A percentile compares a stretch with the other conserved stretches of the same genome.
Evolutionary conservation across 2,329 filamentous ascomycete genomes (phyloP).

Genomic region (Aulographum hederae): DNA sequence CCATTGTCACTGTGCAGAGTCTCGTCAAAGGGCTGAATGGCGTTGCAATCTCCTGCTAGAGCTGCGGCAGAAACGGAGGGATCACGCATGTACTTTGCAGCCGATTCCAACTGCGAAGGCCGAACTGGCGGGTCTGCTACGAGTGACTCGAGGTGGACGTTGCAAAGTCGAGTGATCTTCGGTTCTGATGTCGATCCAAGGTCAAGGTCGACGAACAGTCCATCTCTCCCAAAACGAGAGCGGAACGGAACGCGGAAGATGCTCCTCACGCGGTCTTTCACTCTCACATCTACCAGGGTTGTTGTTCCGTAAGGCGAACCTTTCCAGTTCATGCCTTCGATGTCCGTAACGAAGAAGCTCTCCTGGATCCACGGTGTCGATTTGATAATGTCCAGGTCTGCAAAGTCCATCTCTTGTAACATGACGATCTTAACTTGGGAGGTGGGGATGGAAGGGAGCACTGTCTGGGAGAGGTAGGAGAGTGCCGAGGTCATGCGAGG

Average conservation of each 20-base stretch:
- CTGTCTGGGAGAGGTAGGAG: constrained; percentile 16
- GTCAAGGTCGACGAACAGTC: constrained; percentile 33
- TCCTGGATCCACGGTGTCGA: constrained; percentile 27
- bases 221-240: constrained; percentile 34
- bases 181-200: constrained; percentile 7
- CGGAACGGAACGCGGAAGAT: constrained; percentile 34
- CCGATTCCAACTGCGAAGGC: constrained; percentile 27
- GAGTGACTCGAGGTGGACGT: constrained; percentile 39
- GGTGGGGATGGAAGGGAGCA: constrained; percentile 6
- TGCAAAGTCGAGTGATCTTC: constrained; percentile 29
- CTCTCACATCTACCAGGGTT: constrained; percentile 30
- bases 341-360: constrained; percentile 30
- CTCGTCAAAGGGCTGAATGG: constrained; percentile 35
- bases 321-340: constrained; percentile 25
- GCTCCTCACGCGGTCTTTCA: constrained; percentile 11
- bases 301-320: constrained; percentile 31
- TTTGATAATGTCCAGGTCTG: constrained; percentile 27
- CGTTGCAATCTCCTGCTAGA: constrained; percentile 38
- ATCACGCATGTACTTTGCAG: constrained; percentile 24
- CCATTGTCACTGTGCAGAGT: constrained; percentile 28
- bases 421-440: constrained; percentile 18
- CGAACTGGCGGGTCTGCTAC: constrained; percentile 28
- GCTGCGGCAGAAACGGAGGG: constrained; percentile 21
- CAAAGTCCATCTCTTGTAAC: constrained; percentile 32
- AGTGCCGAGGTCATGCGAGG: constrained; percentile 25